These are phyloP conservation scores for Mycena rosella DNA, from an alignment of 768 basidiomycete species.

Conservation along the genomic window DNA sequence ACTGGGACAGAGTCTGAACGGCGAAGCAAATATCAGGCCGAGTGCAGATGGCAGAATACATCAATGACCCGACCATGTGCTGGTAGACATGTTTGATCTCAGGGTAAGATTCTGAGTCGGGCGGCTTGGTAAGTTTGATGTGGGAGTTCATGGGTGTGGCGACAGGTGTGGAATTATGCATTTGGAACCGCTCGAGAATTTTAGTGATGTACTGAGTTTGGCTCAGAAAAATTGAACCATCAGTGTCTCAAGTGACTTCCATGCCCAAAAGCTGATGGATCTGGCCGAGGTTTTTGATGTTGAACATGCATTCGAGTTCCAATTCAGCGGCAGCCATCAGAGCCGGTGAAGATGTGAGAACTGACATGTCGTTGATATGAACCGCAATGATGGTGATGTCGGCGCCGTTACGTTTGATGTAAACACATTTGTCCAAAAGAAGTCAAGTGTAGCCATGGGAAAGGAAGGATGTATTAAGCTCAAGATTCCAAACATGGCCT, in stretches of 20 bases:
- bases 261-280: slow-evolving; percentile 38
- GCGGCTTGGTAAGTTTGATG: slow-evolving; percentile 14
- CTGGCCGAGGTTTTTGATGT: slow-evolving; percentile 33
- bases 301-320: slow-evolving; percentile 33
- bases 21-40: slow-evolving; percentile 50
- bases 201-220: slow-evolving; percentile 31
- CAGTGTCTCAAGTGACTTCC: slow-evolving; percentile 32
- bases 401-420: no score
- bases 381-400: no score
- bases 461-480: no score
- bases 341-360: no score
- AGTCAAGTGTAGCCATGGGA: no score
- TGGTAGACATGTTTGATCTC: slow-evolving; percentile 37
- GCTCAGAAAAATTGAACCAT: slow-evolving; percentile 28
- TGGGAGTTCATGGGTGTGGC: slow-evolving; percentile 30
- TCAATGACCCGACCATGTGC: slow-evolving; percentile 42
- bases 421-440: no score
- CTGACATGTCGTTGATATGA: no score
- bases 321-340: no score
- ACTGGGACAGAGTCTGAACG: slow-evolving; percentile 42
- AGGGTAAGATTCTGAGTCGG: slow-evolving; percentile 14
- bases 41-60: slow-evolving; percentile 44
- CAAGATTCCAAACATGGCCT: no score
- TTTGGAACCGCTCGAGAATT: slow-evolving; percentile 27
- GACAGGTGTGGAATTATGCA: slow-evolving; percentile 21